phyloP scores from a whole-genome alignment of 192 early-diverging fungal species.

The Rhizoclosmatium sp. region DNA sequence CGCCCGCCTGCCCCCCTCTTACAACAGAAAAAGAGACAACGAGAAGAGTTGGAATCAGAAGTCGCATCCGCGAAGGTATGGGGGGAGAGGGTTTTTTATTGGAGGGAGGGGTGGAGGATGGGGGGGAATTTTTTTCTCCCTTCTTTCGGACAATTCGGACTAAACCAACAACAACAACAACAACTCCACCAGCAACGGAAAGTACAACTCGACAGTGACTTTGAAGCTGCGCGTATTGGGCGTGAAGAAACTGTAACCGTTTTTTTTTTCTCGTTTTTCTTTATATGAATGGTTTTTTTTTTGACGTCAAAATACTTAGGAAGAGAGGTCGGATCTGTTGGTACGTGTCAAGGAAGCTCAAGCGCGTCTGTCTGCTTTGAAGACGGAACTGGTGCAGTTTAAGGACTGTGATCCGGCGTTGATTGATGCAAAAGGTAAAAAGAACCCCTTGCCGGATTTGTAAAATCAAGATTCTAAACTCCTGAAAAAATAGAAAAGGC shows the following conservation, averaged over 20 bases:
- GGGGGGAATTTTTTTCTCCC: conserved; percentile 26
- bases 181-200: conserved; percentile 27
- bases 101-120: conserved; percentile 52
- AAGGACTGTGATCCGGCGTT: conserved; percentile 80
- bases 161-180: too few relatives aligned
- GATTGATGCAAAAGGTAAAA: conserved; percentile 67
- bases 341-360: conserved; percentile 62
- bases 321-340: conserved; percentile 62
- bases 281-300: background rate
- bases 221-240: conserved; percentile 61
- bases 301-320: conserved; percentile 28
- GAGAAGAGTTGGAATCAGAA: background rate
- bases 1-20: background rate
- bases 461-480: background rate
- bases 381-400: conserved; percentile 70
- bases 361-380: conserved; percentile 46
- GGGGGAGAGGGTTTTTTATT: background rate
- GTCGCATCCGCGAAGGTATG: background rate
- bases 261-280: conserved; percentile 17
- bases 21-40: background rate
- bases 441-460: background rate
- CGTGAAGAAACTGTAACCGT: conserved; percentile 69
- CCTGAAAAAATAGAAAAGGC: conserved; percentile 58
- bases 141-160: background rate
- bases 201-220: conserved; percentile 51